A percentile compares a stretch with the other conserved stretches of the same genome.
Conservation (phyloP, 1,284 basidiomycete species). For the Cystobasidium slooffiae region DNA sequence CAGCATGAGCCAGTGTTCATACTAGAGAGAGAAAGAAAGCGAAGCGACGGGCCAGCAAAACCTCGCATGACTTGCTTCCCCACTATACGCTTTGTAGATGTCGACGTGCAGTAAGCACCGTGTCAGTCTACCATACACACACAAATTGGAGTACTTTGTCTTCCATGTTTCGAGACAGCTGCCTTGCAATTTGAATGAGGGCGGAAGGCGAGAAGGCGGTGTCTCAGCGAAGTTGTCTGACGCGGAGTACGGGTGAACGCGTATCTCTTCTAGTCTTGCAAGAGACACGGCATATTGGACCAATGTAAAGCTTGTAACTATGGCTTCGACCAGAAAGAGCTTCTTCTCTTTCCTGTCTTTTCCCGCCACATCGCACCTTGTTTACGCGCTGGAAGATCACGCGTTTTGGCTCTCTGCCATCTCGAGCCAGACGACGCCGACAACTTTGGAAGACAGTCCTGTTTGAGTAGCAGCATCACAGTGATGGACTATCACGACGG, state of each 20-base stretch:
- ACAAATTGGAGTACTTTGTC: background rate
- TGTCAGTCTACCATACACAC: background rate
- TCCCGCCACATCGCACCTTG: too few species aligned
- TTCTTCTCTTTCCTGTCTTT: too few species aligned
- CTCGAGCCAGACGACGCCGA: background rate
- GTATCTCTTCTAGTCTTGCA: background rate
- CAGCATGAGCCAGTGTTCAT: too few species aligned
- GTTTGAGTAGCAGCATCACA: background rate
- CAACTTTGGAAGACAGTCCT: background rate
- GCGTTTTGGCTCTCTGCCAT: background rate
- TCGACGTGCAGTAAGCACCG: too few species aligned
- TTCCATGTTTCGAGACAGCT: background rate
- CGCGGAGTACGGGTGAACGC: background rate
- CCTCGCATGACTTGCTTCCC: too few species aligned
- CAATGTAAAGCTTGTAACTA: too few species aligned
- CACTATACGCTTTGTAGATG: too few species aligned
- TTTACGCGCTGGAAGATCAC: background rate
- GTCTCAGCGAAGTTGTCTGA: background rate
- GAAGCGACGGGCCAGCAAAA: too few species aligned
- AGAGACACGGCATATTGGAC: too few species aligned
- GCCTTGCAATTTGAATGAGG: background rate
- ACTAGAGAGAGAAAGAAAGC: too few species aligned
- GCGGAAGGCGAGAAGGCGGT: background rate
- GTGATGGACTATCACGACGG: conserved; percentile 24
- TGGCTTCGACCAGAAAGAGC: too few species aligned